A percentile compares a stretch with the other conserved stretches of the same genome.
Evolutionary conservation across 169 alveolate genomes (phyloP).

Genomic region (Eimeria maxima): DNA sequence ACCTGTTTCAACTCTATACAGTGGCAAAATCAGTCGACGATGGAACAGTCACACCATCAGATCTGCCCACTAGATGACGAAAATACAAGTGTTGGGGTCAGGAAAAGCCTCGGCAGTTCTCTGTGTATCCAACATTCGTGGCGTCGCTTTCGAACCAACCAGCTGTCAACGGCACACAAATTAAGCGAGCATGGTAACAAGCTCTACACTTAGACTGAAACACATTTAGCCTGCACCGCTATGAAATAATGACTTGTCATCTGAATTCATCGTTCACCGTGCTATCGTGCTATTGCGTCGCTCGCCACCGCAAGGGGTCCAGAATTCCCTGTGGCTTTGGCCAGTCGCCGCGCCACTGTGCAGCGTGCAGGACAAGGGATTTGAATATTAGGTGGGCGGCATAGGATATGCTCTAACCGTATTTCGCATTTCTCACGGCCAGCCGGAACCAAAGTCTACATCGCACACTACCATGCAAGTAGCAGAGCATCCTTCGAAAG

Average conservation of each 20-base stretch:
- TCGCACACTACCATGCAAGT: conserved; percentile 26
- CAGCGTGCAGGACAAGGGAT: conserved; percentile 31
- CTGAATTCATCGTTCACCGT: conserved; percentile 46
- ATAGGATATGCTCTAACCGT: conserved; percentile 7
- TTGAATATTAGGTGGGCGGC: conserved; percentile 44
- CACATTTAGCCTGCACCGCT: conserved; percentile 62
- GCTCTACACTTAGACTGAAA: conserved; percentile 29
- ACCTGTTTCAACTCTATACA: conserved; percentile 2
- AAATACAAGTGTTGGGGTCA: conserved; percentile 54
- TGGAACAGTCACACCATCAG: not conserved
- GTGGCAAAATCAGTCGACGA: not conserved
- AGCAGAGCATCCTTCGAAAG: not conserved
- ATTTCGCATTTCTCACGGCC: conserved; percentile 26
- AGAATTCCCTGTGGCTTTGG: conserved; percentile 12
- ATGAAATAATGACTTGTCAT: conserved; percentile 41
- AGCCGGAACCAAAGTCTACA: not conserved
- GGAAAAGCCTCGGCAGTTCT: conserved; percentile 55
- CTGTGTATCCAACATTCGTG: conserved; percentile 22
- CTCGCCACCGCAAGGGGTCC: conserved; percentile 55
- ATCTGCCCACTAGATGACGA: conserved; percentile 49
- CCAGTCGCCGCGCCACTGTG: conserved; percentile 51
- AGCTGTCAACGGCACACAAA: conserved; percentile 57
- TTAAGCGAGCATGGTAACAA: not conserved
- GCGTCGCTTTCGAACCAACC: conserved; percentile 50
- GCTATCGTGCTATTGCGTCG: conserved; percentile 28